Percentiles rank a stretch among this genome's conserved stretches.
These are phyloP conservation scores for Hypoxylon sp. DNA, from an alignment of 2,329 filamentous ascomycete genomes.

Conservation along the genomic window DNA sequence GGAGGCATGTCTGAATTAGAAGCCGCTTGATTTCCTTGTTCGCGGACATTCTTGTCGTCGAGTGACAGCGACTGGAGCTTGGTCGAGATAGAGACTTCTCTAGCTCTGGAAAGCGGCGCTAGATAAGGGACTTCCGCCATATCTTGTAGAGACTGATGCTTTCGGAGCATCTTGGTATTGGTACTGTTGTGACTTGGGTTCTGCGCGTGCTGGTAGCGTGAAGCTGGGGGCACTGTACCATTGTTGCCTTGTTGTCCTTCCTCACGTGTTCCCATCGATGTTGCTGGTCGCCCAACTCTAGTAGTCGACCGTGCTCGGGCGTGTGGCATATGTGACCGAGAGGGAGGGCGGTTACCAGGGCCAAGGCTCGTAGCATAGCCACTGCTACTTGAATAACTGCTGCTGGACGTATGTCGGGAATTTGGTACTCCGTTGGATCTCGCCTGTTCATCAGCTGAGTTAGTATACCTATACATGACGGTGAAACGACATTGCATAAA, in stretches of 20 bases:
- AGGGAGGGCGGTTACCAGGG: slow-evolving; percentile 56
- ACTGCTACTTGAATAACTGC: slow-evolving; percentile 57
- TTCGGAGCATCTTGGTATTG: slow-evolving; percentile 47
- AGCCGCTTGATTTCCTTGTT: slow-evolving; percentile 64
- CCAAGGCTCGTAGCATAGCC: slow-evolving; percentile 57
- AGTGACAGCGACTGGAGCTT: slow-evolving; percentile 60
- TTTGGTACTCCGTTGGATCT: slow-evolving; percentile 21
- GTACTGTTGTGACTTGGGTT: slow-evolving; percentile 31
- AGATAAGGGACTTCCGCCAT: slow-evolving; percentile 37
- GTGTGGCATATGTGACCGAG: slow-evolving; percentile 51
- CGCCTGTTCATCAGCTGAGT: slow-evolving; percentile 38
- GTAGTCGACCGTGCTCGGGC: slow-evolving; percentile 51
- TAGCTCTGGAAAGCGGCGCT: slow-evolving; percentile 47
- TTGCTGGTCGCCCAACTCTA: slow-evolving; percentile 52
- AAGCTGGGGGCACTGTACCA: slow-evolving; percentile 57
- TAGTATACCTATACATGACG: slow-evolving; percentile 34
- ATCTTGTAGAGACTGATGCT: slow-evolving; percentile 49
- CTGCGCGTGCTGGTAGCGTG: slow-evolving; percentile 29
- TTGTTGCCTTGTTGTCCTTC: slow-evolving; percentile 53
- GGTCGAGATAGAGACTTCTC: slow-evolving; percentile 63
- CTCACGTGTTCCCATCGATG: slow-evolving; percentile 53
- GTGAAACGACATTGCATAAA: slow-evolving; percentile 9
- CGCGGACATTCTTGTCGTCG: slow-evolving; percentile 51
- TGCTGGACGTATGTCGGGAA: slow-evolving; percentile 52
- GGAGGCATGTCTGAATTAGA: slow-evolving; percentile 52